Conservation (phyloP, 805 yeast species). For the Nakazawaea wickerhamii region DNA sequence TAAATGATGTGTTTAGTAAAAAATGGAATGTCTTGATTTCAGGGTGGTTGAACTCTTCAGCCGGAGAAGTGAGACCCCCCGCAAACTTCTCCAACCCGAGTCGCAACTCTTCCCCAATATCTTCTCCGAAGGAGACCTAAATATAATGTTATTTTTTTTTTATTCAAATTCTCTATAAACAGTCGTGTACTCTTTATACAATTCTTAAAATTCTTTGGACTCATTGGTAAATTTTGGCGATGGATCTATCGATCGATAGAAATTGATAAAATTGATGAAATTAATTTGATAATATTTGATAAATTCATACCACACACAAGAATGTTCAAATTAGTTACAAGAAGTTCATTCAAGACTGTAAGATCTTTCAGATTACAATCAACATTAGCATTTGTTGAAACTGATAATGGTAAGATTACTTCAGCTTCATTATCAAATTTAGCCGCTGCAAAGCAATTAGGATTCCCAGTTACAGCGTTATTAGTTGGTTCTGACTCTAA, state of each 20-base stretch:
- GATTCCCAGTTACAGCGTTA: conserved; percentile 76
- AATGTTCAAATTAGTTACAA: conserved; percentile 1
- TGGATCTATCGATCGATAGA: too few species aligned
- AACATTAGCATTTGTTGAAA: conserved; percentile 75
- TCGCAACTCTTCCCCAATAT: not conserved
- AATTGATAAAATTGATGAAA: too few species aligned
- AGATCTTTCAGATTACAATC: conserved; percentile 42
- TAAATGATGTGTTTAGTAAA: too few species aligned
- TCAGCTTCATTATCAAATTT: conserved; percentile 69
- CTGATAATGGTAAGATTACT: conserved; percentile 46
- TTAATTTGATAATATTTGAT: too few species aligned
- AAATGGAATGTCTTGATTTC: too few species aligned
- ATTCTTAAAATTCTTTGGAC: not conserved
- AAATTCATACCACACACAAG: not conserved
- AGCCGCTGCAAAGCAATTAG: conserved; percentile 71
- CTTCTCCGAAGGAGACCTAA: too few species aligned
- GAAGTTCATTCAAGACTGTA: not conserved
- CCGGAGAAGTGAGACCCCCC: not conserved
- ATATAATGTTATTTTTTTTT: too few species aligned
- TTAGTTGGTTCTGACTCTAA: conserved; percentile 59
- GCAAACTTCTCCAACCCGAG: not conserved
- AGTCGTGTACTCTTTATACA: not conserved
- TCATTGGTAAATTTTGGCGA: too few species aligned
- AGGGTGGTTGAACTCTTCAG: too few species aligned
- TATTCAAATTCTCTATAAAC: too few species aligned